Percentiles rank a stretch among this genome's conserved stretches.
These are phyloP conservation scores for Cercospora brassicicola DNA, from an alignment of 2,329 filamentous ascomycete species.

Conservation along the genomic window DNA sequence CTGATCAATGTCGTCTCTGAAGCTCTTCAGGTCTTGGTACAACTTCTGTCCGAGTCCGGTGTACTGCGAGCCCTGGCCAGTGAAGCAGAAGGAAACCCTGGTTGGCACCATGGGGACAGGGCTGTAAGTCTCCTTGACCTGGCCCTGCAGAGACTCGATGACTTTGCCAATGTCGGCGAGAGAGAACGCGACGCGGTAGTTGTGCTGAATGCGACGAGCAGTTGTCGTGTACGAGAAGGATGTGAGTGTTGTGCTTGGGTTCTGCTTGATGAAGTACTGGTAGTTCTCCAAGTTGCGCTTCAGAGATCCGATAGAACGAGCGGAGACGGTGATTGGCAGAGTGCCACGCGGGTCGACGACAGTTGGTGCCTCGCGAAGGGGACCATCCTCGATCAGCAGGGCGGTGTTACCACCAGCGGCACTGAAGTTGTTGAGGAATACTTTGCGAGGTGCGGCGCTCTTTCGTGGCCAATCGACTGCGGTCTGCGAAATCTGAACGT, in stretches of 20 bases:
- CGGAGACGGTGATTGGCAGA: constrained; percentile 53
- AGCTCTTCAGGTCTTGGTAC: constrained; percentile 51
- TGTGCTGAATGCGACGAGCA: constrained; percentile 55
- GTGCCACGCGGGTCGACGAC: constrained; percentile 49
- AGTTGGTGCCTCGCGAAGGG: constrained; percentile 44
- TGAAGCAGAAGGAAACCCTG: constrained; percentile 55
- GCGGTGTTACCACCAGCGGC: constrained; percentile 57
- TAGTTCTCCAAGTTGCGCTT: constrained; percentile 54
- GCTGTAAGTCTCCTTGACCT: constrained; percentile 53
- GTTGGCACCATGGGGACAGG: constrained; percentile 55
- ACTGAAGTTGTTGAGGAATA: constrained; percentile 57
- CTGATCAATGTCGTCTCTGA: constrained; percentile 53
- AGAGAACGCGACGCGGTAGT: constrained; percentile 53
- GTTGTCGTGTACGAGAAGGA: constrained; percentile 56
- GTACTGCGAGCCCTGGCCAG: constrained; percentile 56
- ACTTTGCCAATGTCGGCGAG: constrained; percentile 51
- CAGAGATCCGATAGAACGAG: constrained; percentile 53
- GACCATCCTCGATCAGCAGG: constrained; percentile 54
- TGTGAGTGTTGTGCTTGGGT: constrained; percentile 48
- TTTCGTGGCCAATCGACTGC: constrained; percentile 50
- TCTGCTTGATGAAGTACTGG: constrained; percentile 48
- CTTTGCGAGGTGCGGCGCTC: constrained; percentile 50
- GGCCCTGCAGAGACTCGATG: constrained; percentile 47
- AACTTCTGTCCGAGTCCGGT: constrained; percentile 53
- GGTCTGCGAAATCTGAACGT: constrained; percentile 53